These are phyloP conservation scores for Golubevia pallescens DNA, from an alignment of 1,284 basidiomycete genomes.

Conservation along the genomic window DNA sequence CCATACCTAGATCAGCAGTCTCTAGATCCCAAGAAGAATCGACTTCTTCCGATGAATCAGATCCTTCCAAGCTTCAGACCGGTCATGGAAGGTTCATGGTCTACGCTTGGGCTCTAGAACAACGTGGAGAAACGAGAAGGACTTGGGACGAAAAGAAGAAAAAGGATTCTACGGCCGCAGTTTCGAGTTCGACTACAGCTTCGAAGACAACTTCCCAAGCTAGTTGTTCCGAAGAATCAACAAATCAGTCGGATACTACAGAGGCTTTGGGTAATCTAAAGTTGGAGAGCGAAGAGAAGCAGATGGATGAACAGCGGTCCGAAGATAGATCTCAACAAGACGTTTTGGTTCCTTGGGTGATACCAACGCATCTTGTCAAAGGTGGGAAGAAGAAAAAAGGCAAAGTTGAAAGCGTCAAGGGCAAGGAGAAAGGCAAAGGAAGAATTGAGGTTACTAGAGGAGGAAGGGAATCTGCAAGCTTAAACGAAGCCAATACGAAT, in stretches of 20 bases:
- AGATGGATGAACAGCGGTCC: neutral
- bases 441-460: constrained; percentile 4
- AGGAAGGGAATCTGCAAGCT: neutral
- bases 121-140: constrained; percentile 69
- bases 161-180: neutral
- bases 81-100: constrained; percentile 79
- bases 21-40: neutral
- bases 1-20: constrained; percentile 67
- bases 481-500: constrained; percentile 1
- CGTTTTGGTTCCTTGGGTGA: constrained; percentile 59
- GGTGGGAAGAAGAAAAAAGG: neutral
- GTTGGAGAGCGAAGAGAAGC: neutral
- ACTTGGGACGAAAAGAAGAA: neutral
- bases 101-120: constrained; percentile 98
- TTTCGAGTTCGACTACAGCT: neutral
- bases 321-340: constrained; percentile 26
- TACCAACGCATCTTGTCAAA: constrained; percentile 5
- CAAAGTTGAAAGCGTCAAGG: neutral
- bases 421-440: neutral
- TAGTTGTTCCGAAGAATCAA: neutral
- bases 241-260: too few species aligned
- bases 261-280: too few species aligned
- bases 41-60: neutral
- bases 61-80: constrained; percentile 74
- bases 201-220: neutral